Base-by-base conservation (phyloP, 78 protist species). In the Planoprotostelium fungivorum region DNA sequence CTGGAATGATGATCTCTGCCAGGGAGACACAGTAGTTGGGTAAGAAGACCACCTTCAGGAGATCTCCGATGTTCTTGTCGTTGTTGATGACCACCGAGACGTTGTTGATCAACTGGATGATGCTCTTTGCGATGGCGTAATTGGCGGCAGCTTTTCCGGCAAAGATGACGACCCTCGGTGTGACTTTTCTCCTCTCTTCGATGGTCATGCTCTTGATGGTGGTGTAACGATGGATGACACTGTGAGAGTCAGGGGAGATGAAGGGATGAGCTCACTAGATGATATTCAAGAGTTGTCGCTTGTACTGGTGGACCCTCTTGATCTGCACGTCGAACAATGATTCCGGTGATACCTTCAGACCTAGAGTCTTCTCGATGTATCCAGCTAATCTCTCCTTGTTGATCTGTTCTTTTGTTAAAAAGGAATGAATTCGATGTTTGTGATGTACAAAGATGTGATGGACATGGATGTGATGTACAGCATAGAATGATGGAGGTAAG, bases 231-330 rank as follows among this genome's bases (percentile, higher is more conserved):
- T 90, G 73, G 37, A 93, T 89, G 36, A 90, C 89, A 38, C 91
- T 88, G 88, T 31, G n/a, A 36, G 1, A 23, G 88, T 87, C 5
- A 51, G 73, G 5, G 73, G 16, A 25, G 31, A 51, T 5, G 73
- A 25, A 51, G 16, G 73, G 5, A 51, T 51, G 73, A 16, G 34
- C 90, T 25, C 86, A 88, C 90, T 86, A 28, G 37, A 98, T 95
- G 36, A 93, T 86, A 85, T 97, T 97, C 37, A 98, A 37, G 29
- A 97, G 90, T 90, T 98, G 99, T 35, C 99, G 92, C 96, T 98
- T 98, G 97, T 98, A 98, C 95, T 98, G 98, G 93, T 98, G 99
- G 94, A 98, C 95, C 63, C 99, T 94, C 97, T 98, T 98, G 85
- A 97, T 97, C 36, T 97, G 98, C 34, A 87, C 5, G 90, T 98